Base-by-base conservation (phyloP, 1,284 basidiomycete genomes). In the Anthracocystis walkeri region DNA sequence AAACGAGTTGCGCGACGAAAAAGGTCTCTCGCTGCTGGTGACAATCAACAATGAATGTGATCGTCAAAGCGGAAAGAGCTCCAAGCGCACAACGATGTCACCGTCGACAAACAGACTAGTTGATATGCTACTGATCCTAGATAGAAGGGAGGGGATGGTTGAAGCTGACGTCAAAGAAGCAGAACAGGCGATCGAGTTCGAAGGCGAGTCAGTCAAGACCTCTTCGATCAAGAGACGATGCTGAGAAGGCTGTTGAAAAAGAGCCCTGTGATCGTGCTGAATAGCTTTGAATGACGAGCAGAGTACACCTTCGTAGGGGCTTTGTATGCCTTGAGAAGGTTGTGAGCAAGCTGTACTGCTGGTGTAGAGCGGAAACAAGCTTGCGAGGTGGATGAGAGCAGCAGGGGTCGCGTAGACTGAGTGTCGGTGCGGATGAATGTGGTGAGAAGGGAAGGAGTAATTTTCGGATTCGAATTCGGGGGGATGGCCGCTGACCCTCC, bases 361-460 rank as follows among this genome's bases (percentile, higher is more conserved):
- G 38, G 23, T 27, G 23, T 20, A 20, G 48, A 44, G 67, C 61
- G 54, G 62, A 49, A 25, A 71, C 58, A 58, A 25, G 29, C 58
- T 60, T 61, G 62, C 49, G 18, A 18, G 27, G 33, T 25, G 58
- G 25, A 18, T n/a, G 54, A 46, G 33, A 58, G 65, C 61, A 73
- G 70, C 60, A 72, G 52, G 7, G 44, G 25, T 73, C 65, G 65
- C 65, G 58, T 65, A 65, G 71, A 68, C 71, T 74, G 71, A 65
- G 46, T 68, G 71, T 74, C 71, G 71, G 55, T 27, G 56, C 58
- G 70, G 71, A 74, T 74, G 71, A 54, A 74, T 65, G 65, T 74
- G 71, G 65, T 74, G 56, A 57, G 65, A 65, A 61, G 71, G 71
- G 58, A 74, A 74, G 71, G 62, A 51, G 61, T 49, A 40, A 62